These are phyloP conservation scores for Novymonas esmeraldas DNA, from an alignment of 208 protist species.

Conservation along the genomic window DNA sequence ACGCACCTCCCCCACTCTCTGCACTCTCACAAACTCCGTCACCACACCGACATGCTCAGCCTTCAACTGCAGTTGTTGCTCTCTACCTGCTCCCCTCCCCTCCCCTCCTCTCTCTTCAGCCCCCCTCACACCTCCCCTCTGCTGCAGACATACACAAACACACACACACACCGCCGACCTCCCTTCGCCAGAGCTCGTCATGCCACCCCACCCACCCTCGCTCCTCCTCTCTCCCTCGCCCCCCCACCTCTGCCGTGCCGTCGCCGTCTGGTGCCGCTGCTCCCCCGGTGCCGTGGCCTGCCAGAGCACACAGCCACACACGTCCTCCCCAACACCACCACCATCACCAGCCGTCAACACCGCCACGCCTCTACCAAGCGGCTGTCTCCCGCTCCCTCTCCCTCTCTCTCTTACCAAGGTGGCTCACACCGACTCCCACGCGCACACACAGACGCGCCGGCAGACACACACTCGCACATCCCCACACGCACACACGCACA, in stretches of 20 bases:
- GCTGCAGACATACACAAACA: slow-evolving; percentile 2
- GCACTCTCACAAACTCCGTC: no score
- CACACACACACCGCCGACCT: not conserved
- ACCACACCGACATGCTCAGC: no score
- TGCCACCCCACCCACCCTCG: not conserved
- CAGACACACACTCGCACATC: not conserved
- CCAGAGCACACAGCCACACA: not conserved
- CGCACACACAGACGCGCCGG: not conserved
- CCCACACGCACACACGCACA: not conserved
- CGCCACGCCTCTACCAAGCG: no score
- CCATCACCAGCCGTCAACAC: no score
- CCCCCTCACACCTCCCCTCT: not conserved
- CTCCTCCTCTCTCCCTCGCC: no score
- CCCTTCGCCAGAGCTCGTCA: not conserved
- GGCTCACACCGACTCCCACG: not conserved
- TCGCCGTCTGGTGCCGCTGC: no score
- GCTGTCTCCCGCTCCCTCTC: no score
- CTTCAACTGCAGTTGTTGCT: no score
- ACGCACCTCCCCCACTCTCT: no score
- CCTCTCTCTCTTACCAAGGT: not conserved
- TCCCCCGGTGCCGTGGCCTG: no score
- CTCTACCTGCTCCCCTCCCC: not conserved
- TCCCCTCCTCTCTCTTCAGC: not conserved
- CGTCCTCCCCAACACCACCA: not conserved
- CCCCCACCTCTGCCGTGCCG: no score